Conservation (phyloP, 257 asterid species). For the Ajuga chamaepitys region DNA sequence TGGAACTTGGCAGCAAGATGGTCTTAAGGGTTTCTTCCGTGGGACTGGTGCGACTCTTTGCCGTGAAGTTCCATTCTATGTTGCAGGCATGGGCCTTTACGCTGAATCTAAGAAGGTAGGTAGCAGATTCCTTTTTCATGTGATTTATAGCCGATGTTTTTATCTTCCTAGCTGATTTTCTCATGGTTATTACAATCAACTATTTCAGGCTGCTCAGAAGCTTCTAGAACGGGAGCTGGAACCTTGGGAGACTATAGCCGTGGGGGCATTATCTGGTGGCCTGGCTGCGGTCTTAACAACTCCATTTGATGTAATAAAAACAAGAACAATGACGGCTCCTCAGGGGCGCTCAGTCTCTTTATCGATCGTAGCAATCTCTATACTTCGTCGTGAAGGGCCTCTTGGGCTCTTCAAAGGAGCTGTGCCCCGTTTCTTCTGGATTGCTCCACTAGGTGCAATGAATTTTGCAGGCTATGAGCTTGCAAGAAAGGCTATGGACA, state of each 20-base stretch:
- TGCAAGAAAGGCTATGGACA: conserved; percentile 81
- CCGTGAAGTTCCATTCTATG: conserved; percentile 93
- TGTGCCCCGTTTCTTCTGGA: conserved; percentile 90
- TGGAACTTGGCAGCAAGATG: conserved; percentile 90
- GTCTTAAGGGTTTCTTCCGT: conserved; percentile 82
- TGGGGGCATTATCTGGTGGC: conserved; percentile 94
- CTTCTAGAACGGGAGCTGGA: conserved; percentile 74
- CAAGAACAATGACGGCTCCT: conserved; percentile 86
- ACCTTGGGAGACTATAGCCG: conserved; percentile 88
- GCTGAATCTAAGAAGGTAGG: conserved; percentile 92
- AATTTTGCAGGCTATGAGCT: conserved; percentile 95
- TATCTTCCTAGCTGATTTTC: background rate
- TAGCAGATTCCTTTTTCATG: background rate
- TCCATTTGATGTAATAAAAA: conserved; percentile 93
- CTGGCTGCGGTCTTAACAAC: conserved; percentile 82
- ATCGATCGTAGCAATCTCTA: conserved; percentile 58
- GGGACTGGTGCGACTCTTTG: conserved; percentile 95
- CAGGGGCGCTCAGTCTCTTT: conserved; percentile 54
- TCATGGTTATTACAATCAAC: background rate
- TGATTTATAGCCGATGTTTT: background rate
- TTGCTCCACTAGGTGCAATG: conserved; percentile 96
- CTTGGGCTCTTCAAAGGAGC: conserved; percentile 91
- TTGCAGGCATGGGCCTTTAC: conserved; percentile 94
- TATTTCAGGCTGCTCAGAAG: conserved; percentile 57
- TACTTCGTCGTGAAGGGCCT: conserved; percentile 74